phyloP scores from a whole-genome alignment of 495 filamentous ascomycete species.

The Neurospora sublineolata region DNA sequence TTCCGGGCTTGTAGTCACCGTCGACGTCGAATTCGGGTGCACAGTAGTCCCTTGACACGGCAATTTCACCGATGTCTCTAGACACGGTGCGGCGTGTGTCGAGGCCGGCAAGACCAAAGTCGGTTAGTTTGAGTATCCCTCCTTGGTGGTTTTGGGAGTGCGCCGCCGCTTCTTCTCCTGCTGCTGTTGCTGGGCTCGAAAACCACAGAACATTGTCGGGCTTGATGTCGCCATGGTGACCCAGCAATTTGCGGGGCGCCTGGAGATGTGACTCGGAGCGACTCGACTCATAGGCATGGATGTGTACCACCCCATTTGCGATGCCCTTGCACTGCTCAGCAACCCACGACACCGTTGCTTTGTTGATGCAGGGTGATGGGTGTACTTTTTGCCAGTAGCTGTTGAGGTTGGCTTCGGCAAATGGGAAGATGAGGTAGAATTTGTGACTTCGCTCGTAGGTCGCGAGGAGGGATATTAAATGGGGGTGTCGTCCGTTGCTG shows the following conservation, averaged over 20 bases:
- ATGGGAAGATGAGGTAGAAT: conserved; percentile 18
- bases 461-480: conserved; percentile 16
- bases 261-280: neutral
- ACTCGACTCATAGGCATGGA: conserved; percentile 6
- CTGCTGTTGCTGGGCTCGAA: no score
- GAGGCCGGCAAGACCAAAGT: conserved; percentile 12
- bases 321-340: conserved; percentile 15
- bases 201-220: conserved; percentile 17
- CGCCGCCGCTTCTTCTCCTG: neutral
- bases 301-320: conserved; percentile 8
- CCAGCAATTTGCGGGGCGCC: conserved; percentile 6
- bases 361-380: neutral
- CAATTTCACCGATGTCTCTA: neutral
- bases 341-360: conserved; percentile 6
- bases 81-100: neutral
- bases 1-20: neutral
- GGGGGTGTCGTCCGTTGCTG: conserved; percentile 5
- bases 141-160: neutral
- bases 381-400: conserved; percentile 9
- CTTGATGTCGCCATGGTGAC: conserved; percentile 17
- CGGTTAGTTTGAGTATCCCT: conserved; percentile 9
- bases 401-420: conserved; percentile 12
- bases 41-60: conserved; percentile 9
- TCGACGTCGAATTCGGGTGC: conserved; percentile 15
- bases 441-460: conserved; percentile 9